These are phyloP conservation scores for Meyerozyma carpophila DNA, from an alignment of 1,139 yeast genomes.

Conservation along the genomic window DNA sequence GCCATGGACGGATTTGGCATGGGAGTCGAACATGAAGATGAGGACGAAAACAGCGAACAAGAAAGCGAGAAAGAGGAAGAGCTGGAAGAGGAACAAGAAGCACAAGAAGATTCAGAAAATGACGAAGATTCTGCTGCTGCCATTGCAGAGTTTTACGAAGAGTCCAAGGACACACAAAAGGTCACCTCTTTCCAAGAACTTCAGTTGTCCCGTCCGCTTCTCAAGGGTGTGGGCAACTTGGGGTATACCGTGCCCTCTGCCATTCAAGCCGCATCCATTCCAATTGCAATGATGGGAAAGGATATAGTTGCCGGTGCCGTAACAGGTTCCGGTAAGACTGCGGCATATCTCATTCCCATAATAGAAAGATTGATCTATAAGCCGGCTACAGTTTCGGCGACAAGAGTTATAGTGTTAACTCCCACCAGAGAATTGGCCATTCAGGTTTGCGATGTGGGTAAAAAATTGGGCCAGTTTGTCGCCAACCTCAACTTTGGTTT, in stretches of 20 bases:
- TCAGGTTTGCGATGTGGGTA: slow-evolving; percentile 92
- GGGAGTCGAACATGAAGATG: slow-evolving; percentile 35
- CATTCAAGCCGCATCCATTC: slow-evolving; percentile 89
- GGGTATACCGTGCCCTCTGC: slow-evolving; percentile 89
- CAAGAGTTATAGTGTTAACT: slow-evolving; percentile 82
- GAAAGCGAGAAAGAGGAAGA: slow-evolving; percentile 25
- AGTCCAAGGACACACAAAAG: slow-evolving; percentile 33
- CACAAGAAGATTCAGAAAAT: slow-evolving; percentile 14
- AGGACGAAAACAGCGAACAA: slow-evolving; percentile 17
- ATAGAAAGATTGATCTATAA: slow-evolving; percentile 87
- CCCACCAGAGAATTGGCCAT: slow-evolving; percentile 98
- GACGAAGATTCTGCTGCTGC: slow-evolving; percentile 70
- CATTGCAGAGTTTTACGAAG: slow-evolving; percentile 60
- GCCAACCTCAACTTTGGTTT: slow-evolving; percentile 76
- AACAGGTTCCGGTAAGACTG: slow-evolving; percentile 99
- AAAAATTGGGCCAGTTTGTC: slow-evolving; percentile 73
- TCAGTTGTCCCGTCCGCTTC: slow-evolving; percentile 82
- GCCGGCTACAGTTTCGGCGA: slow-evolving; percentile 78
- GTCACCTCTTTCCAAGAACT: slow-evolving; percentile 65
- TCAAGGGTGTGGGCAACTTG: slow-evolving; percentile 73
- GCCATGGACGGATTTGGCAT: slow-evolving; percentile 74
- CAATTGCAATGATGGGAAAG: slow-evolving; percentile 86
- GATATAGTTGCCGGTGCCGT: slow-evolving; percentile 99
- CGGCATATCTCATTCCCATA: slow-evolving; percentile 94
- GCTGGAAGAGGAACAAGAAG: slow-evolving; percentile 20